Conservation (phyloP, 768 basidiomycete species). For the Lactifluus hygrophoroides region DNA sequence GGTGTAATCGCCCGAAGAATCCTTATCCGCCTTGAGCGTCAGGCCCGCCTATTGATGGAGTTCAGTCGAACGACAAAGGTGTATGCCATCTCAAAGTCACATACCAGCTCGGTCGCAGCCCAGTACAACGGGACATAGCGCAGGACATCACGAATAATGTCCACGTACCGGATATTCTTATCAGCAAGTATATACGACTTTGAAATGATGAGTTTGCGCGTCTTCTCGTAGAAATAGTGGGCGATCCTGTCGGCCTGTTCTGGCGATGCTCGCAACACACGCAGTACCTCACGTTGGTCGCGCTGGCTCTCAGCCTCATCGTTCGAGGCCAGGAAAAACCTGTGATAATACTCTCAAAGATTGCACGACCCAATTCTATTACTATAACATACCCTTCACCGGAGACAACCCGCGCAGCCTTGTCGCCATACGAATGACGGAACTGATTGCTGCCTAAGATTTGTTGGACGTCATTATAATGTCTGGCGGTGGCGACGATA, state of each 20-base stretch:
- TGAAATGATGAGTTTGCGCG: conserved; percentile 44
- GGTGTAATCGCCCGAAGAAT: conserved; percentile 52
- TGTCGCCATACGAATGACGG: conserved; percentile 38
- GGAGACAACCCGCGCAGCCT: conserved; percentile 44
- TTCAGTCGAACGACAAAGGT: background rate
- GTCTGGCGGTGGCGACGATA: conserved; percentile 29
- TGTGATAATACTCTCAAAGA: conserved; percentile 22
- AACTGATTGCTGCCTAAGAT: conserved; percentile 46
- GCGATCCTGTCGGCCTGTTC: conserved; percentile 44
- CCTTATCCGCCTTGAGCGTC: conserved; percentile 48
- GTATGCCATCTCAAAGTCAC: conserved; percentile 21
- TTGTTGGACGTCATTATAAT: conserved; percentile 43
- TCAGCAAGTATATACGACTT: conserved; percentile 52
- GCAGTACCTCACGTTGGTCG: conserved; percentile 40
- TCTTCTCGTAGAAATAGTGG: conserved; percentile 57
- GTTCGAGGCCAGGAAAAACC: conserved; percentile 58
- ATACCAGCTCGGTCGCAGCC: conserved; percentile 60
- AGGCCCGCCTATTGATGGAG: conserved; percentile 51
- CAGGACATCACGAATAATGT: conserved; percentile 63
- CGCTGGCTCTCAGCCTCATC: conserved; percentile 32
- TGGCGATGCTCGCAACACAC: conserved; percentile 39
- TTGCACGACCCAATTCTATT: background rate
- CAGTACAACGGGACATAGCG: conserved; percentile 59
- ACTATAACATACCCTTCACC: conserved; percentile 47
- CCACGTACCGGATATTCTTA: conserved; percentile 44